A percentile compares a stretch with the other conserved stretches of the same genome.
Evolutionary conservation across 1,284 basidiomycete genomes (phyloP).

Genomic region (Trichosporon asahii): DNA sequence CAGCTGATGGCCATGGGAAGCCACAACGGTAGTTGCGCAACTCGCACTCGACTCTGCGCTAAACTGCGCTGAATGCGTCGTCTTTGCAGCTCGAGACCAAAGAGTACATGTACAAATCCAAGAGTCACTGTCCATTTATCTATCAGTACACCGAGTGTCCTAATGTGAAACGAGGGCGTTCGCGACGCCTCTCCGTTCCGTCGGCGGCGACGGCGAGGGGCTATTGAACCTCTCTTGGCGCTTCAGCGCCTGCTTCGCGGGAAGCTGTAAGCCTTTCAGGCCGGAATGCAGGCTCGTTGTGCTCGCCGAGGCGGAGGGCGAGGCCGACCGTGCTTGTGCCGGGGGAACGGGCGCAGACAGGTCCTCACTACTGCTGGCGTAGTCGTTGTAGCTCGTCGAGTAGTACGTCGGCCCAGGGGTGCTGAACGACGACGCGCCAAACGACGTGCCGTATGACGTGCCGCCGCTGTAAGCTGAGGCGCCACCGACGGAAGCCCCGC

Average conservation of each 20-base stretch:
- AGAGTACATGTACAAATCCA: neutral
- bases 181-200: neutral
- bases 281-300: neutral
- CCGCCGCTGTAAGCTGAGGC: neutral
- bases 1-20: no score
- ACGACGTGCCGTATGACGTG: neutral
- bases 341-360: neutral
- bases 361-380: constrained; percentile 18
- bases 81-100: no score
- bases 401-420: neutral
- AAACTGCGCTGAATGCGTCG: no score
- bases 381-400: constrained; percentile 10
- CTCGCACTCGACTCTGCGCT: no score
- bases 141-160: neutral
- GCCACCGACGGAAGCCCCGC: neutral
- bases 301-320: neutral
- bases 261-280: constrained; percentile 5
- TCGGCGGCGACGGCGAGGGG: neutral
- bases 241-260: constrained; percentile 2
- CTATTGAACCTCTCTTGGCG: neutral
- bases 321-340: neutral
- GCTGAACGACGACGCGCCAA: neutral
- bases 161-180: constrained; percentile 1
- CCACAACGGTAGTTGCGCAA: no score
- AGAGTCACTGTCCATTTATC: neutral